Evolutionary conservation across 75 land plant species (phyloP).

Genomic region (Ceratopteris richardii): DNA sequence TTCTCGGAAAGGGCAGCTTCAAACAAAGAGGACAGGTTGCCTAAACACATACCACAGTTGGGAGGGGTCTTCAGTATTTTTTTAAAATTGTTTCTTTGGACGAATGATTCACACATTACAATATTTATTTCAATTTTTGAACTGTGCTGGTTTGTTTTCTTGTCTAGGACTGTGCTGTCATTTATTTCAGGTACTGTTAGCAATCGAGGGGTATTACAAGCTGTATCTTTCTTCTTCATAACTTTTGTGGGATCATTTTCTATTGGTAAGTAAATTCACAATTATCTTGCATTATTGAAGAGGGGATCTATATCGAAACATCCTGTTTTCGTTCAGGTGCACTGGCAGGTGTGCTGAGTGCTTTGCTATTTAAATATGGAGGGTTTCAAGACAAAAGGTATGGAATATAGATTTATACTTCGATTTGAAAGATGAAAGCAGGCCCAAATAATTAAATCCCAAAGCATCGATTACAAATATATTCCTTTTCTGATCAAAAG

Average conservation of each 20-base stretch:
- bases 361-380: slow-evolving; percentile 25
- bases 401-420: background rate
- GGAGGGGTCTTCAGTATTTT: too few species aligned
- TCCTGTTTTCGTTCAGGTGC: slow-evolving; percentile 11
- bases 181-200: slow-evolving; percentile 14
- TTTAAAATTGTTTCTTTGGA: too few species aligned
- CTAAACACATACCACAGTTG: too few species aligned
- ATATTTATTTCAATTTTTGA: too few species aligned
- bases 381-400: slow-evolving; percentile 27
- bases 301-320: background rate
- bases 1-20: too few species aligned
- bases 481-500: too few species aligned
- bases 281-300: background rate
- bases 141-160: too few species aligned
- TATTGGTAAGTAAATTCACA: slow-evolving; percentile 14
- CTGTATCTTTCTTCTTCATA: slow-evolving; percentile 16
- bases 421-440: background rate
- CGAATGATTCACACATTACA: too few species aligned
- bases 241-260: slow-evolving; percentile 29
- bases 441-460: too few species aligned
- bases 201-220: slow-evolving; percentile 12
- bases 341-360: slow-evolving; percentile 22
- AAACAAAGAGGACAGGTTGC: too few species aligned
- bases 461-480: too few species aligned
- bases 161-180: slow-evolving; percentile 26